Conservation (phyloP, 768 basidiomycete species). For the Boletus rubescentipes region DNA sequence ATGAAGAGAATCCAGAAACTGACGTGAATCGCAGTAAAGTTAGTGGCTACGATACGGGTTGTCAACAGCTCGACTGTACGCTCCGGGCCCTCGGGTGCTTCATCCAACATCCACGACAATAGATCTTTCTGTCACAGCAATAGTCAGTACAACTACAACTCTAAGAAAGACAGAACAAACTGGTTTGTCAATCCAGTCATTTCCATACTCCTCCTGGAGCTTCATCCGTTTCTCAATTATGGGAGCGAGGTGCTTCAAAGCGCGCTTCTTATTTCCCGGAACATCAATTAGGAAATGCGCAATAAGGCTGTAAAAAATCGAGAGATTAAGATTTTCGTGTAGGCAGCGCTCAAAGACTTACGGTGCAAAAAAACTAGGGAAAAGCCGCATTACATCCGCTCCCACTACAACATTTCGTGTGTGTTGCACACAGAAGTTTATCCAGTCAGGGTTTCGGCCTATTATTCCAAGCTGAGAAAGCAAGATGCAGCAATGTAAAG, state of each 20-base stretch:
- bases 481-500: no score
- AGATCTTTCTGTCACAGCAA: conserved; percentile 31
- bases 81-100: conserved; percentile 20
- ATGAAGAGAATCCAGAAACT: neutral
- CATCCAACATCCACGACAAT: conserved; percentile 33
- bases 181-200: conserved; percentile 32
- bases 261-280: no score
- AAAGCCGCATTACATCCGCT: conserved; percentile 3
- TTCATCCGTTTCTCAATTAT: conserved; percentile 29
- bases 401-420: no score
- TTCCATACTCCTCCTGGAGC: conserved; percentile 25
- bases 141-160: neutral
- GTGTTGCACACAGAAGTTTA: no score
- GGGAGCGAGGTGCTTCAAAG: no score
- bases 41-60: conserved; percentile 13
- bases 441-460: no score
- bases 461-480: no score
- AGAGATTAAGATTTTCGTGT: neutral
- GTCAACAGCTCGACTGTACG: conserved; percentile 24
- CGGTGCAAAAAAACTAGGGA: conserved; percentile 37
- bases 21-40: conserved; percentile 28
- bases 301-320: no score
- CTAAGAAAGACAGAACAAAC: conserved; percentile 19
- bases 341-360: conserved; percentile 13
- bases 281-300: no score